Conservation (phyloP, 2,329 filamentous ascomycete genomes). For the Lachnellula arida region DNA sequence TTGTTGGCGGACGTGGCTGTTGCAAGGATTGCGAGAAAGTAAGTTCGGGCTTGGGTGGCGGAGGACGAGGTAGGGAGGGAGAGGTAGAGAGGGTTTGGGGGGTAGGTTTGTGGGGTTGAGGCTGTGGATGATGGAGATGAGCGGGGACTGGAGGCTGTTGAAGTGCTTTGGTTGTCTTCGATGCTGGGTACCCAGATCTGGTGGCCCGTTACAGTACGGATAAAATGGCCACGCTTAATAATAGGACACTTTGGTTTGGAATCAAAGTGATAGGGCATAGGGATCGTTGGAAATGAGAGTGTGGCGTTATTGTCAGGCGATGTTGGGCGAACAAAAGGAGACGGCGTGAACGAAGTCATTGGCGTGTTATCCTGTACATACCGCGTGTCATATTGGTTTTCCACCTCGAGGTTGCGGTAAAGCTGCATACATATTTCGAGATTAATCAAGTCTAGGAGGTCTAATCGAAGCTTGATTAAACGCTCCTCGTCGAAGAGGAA, state of each 20-base stretch:
- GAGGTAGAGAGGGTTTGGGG: conserved; percentile 27
- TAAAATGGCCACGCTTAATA: conserved; percentile 22
- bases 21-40: conserved; percentile 29
- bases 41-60: conserved; percentile 24
- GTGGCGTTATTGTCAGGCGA: conserved; percentile 24
- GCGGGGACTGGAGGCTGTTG: conserved; percentile 24
- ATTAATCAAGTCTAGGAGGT: conserved; percentile 59
- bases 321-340: conserved; percentile 19
- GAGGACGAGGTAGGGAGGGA: conserved; percentile 22
- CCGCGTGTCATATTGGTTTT: conserved; percentile 17
- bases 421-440: conserved; percentile 50
- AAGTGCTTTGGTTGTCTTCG: conserved; percentile 19
- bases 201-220: conserved; percentile 16
- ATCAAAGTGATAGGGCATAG: conserved; percentile 26
- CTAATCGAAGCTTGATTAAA: conserved; percentile 53
- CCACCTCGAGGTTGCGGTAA: conserved; percentile 24
- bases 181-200: conserved; percentile 25
- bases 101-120: conserved; percentile 24
- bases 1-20: conserved; percentile 25
- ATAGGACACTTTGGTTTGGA: conserved; percentile 14
- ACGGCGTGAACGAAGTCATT: conserved; percentile 20
- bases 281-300: conserved; percentile 28
- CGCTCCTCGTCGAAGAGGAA: conserved; percentile 64
- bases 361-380: conserved; percentile 24
- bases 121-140: conserved; percentile 28